Evolutionary conservation across 108 stramenopile genomes (phyloP).

Genomic region (Pseudonitzschia delicatissima): DNA sequence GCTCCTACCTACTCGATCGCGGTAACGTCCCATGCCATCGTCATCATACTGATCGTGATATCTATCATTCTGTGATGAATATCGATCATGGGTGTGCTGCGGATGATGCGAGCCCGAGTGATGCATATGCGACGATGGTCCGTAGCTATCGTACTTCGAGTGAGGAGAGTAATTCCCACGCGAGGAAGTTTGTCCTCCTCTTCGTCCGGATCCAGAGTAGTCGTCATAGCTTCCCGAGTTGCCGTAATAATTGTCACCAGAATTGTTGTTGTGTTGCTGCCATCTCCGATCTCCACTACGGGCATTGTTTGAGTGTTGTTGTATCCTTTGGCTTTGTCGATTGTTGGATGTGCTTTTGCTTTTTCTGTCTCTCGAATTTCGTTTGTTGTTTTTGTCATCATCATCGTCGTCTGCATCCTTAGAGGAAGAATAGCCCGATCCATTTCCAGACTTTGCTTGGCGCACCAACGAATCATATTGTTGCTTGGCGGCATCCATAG

Average conservation of each 20-base stretch:
- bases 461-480: slow-evolving; percentile 56
- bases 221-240: slow-evolving; percentile 2
- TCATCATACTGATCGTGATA: slow-evolving; percentile 10
- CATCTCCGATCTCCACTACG: not conserved
- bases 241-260: not conserved
- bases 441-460: slow-evolving; percentile 17
- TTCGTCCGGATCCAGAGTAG: not conserved
- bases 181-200: not conserved
- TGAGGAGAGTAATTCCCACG: slow-evolving; percentile 3
- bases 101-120: not conserved
- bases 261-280: not conserved
- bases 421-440: not conserved
- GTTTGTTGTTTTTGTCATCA: not conserved
- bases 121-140: slow-evolving; percentile 15
- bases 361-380: not conserved
- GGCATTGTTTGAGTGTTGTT: not conserved
- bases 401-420: not conserved
- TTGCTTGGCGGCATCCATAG: slow-evolving; percentile 60
- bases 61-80: slow-evolving; percentile 10
- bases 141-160: slow-evolving; percentile 16
- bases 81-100: slow-evolving; percentile 13
- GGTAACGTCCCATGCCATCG: not conserved
- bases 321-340: slow-evolving; percentile 7
- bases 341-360: not conserved
- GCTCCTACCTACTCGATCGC: slow-evolving; percentile 2